Evolutionary conservation across 2,329 filamentous ascomycete species (phyloP), one percentile per base, ranked within the genome.

Genomic region (Penicillium freii): DNA sequence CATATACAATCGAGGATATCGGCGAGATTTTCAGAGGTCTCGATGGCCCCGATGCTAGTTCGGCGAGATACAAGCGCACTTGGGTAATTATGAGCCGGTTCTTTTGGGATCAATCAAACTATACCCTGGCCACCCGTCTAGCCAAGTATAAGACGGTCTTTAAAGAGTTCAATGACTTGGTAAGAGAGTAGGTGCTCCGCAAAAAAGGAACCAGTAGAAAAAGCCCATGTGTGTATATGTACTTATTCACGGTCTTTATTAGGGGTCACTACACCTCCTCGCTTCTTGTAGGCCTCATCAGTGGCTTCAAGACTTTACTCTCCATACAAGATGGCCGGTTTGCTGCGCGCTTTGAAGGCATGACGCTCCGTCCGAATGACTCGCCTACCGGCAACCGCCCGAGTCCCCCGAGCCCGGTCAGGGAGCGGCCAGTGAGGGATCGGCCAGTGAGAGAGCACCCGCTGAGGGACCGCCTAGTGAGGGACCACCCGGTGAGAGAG

Each of bases 1-100:
- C 75, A 25, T 77, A 77, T 62, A 85, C 83, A 1, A 72, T 84
- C 19, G 74, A 80, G 43, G 80, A 82, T 63, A 75, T 84, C 36
- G 74, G 78, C 56, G 70, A 73, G 9, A 76, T 79, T 63, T 76
- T 82, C 48, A 77, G 73, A 40, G 67, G 70, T 33, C 61, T 77
- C 67, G 77, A 71, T 65, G 69, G 49, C 59, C 63, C 40, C 40
- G 54, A 62, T 43, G 53, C 40, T 38, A 59, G 21, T 70, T 58
- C 65, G 67, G 65, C 43, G 71, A 74, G 40, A 67, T 82, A 82
- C 63, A 73, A 76, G 55, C 71, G 75, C 29, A 78, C 80, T 29
- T 87, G 83, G 83, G 69, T 77, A 38, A 76, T 80, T 45, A 69
- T 84, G 34, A 72, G 75, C 58, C 65, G 72, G 13, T 75, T 77